Percentiles rank a stretch among this genome's conserved stretches.
phyloP scores from a whole-genome alignment of 2,329 filamentous ascomycete genomes.

The Arthrobotrys sinensis region DNA sequence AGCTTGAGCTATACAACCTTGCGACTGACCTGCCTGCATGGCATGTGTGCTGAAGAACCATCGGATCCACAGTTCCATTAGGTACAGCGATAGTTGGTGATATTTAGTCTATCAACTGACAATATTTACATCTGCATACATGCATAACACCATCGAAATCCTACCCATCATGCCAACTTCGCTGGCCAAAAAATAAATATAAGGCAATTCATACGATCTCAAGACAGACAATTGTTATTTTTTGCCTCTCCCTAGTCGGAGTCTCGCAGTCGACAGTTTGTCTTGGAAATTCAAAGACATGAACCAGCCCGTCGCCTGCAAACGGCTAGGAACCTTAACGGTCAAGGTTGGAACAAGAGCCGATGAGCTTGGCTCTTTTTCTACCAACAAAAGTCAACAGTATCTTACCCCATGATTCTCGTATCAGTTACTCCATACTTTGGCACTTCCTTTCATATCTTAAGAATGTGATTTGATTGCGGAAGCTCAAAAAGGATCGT shows the following conservation, averaged over 20 bases:
- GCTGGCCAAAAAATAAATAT: not conserved
- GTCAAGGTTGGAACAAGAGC: not conserved
- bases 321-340: conserved; percentile 35
- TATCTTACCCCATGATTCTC: not conserved
- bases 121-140: not conserved
- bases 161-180: not conserved
- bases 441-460: not conserved
- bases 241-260: not conserved
- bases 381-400: too few species aligned
- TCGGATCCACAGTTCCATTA: conserved; percentile 4
- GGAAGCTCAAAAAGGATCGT: not conserved
- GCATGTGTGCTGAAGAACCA: conserved; percentile 14
- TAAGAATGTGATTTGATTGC: conserved; percentile 1
- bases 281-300: conserved; percentile 20
- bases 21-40: not conserved
- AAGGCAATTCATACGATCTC: not conserved
- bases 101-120: not conserved
- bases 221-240: not conserved
- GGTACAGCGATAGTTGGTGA: not conserved
- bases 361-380: conserved; percentile 1
- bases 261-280: conserved; percentile 1
- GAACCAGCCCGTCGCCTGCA: conserved; percentile 43
- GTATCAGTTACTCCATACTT: not conserved
- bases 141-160: not conserved
- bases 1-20: not conserved